Evolutionary conservation across 2,329 filamentous ascomycete genomes (phyloP).

Genomic region (Ramichloridium luteum): DNA sequence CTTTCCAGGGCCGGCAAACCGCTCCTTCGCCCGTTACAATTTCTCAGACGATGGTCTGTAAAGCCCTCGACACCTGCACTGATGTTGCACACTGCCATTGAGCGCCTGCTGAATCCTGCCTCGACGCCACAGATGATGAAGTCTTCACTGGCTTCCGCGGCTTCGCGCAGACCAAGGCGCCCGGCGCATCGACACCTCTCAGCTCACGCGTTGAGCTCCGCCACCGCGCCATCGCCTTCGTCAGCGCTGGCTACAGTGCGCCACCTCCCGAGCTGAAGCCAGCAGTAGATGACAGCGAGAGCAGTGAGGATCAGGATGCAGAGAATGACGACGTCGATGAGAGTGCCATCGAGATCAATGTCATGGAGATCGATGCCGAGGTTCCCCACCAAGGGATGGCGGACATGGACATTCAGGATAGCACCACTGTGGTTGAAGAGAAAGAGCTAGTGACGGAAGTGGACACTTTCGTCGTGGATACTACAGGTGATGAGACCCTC

Average conservation of each 20-base stretch:
- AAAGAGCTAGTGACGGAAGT: slow-evolving; percentile 8
- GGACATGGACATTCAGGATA: slow-evolving; percentile 19
- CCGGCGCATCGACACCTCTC: slow-evolving; percentile 24
- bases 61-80: no score
- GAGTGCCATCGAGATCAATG: slow-evolving; percentile 17
- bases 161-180: slow-evolving; percentile 15
- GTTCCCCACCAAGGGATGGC: slow-evolving; percentile 21
- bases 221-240: slow-evolving; percentile 45
- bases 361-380: slow-evolving; percentile 21
- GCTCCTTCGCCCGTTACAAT: neutral
- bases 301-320: slow-evolving; percentile 12
- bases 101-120: slow-evolving; percentile 5
- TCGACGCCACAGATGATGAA: slow-evolving; percentile 1
- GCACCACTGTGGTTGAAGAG: slow-evolving; percentile 6
- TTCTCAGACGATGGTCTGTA: slow-evolving; percentile 1
- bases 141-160: slow-evolving; percentile 17
- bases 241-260: slow-evolving; percentile 44
- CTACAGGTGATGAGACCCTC: slow-evolving; percentile 4
- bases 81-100: neutral
- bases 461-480: slow-evolving; percentile 4
- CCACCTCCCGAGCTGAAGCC: slow-evolving; percentile 17
- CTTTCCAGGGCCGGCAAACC: neutral
- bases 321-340: slow-evolving; percentile 17
- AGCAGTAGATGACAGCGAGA: slow-evolving; percentile 10
- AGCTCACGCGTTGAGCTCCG: slow-evolving; percentile 40